Conservation (phyloP, 768 basidiomycete species). For the Boletales sp. region DNA sequence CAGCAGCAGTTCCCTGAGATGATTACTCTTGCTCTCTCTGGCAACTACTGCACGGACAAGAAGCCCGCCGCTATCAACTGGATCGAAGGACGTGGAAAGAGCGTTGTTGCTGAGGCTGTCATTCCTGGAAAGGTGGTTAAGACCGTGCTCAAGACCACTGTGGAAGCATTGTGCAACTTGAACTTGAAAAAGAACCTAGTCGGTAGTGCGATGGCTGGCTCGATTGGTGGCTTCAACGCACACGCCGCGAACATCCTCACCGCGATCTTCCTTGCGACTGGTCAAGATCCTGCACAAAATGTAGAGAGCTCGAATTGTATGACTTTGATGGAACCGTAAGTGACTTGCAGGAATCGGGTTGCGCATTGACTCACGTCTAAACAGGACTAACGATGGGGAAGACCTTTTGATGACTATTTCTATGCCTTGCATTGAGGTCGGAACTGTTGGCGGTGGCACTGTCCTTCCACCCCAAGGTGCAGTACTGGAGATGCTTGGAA, state of each 20-base stretch:
- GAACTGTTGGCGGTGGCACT: constrained; percentile 96
- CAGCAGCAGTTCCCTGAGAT: constrained; percentile 83
- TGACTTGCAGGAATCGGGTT: constrained; percentile 3
- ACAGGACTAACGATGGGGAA: constrained; percentile 79
- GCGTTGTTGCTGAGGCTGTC: constrained; percentile 93
- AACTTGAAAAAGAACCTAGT: constrained; percentile 97
- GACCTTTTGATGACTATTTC: constrained; percentile 91
- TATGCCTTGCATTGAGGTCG: constrained; percentile 99
- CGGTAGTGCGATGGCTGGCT: constrained; percentile 97
- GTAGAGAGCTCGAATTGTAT: constrained; percentile 99
- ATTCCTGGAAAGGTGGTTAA: constrained; percentile 86
- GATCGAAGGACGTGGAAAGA: constrained; percentile 99
- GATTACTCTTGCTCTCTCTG: constrained; percentile 85
- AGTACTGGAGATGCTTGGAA: constrained; percentile 90
- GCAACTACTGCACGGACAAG: constrained; percentile 99
- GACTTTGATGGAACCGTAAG: constrained; percentile 97
- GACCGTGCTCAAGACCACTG: constrained; percentile 92
- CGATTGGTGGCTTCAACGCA: constrained; percentile 97
- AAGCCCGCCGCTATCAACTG: constrained; percentile 99
- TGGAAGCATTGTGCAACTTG: constrained; percentile 82
- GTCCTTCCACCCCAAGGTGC: constrained; percentile 86
- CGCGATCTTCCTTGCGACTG: constrained; percentile 92
- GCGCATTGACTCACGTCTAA: constrained; percentile 2
- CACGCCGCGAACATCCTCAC: constrained; percentile 98
- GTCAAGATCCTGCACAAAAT: constrained; percentile 98